Base-by-base conservation (phyloP, 192 early-diverging fungal species). In the Chytriomyces hyalinus region DNA sequence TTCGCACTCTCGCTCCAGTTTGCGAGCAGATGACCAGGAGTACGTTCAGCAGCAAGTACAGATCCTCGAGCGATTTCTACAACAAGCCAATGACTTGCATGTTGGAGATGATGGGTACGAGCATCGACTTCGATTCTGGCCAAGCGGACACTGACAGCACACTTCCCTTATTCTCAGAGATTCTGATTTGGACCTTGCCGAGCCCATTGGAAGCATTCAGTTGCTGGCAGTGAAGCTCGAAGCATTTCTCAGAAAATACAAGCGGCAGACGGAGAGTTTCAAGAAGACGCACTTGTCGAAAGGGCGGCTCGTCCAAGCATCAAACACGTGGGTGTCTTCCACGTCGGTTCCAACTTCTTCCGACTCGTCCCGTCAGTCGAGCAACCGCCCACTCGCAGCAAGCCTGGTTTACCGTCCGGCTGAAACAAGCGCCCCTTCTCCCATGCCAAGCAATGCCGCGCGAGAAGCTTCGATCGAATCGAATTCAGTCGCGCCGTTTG, bases 241-340 rank as follows among this genome's bases (percentile, higher is more conserved):
- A 7, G 43, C 15, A 6, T 78, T 78, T 59, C 26, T 78, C 20
- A 28, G 11, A 59, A 26, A 9, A 17, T 78, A 78, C 67, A 78
- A 78, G 61, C 28, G 76, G 7, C 66, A 71, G 6, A 78, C 76
- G 8, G 76, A 78, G 43, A 78, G 62, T 17, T 78, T 70, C 49
- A 70, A 49, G 46, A 53, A 70, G 6, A 68, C 70, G 3, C 71
- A 68, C 67, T 43, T 78, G 4, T 20, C 48, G 22, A 17, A 43
- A 9, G 76, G 68, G 8, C 50, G 47, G 9, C 64, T 76, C 50
- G 22, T 5, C 6, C 17, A 49, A 65, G 22, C 75, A 8, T 5
- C 65, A 8, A 67, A 49, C 24, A 47, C 75, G 17, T 76, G 75
- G 75, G 51, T 59, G 6, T 28, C 75, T 2, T 50, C 64, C 13